phyloP scores from a whole-genome alignment of 495 filamentous ascomycete genomes.

The Talaromyces proteolyticus region DNA sequence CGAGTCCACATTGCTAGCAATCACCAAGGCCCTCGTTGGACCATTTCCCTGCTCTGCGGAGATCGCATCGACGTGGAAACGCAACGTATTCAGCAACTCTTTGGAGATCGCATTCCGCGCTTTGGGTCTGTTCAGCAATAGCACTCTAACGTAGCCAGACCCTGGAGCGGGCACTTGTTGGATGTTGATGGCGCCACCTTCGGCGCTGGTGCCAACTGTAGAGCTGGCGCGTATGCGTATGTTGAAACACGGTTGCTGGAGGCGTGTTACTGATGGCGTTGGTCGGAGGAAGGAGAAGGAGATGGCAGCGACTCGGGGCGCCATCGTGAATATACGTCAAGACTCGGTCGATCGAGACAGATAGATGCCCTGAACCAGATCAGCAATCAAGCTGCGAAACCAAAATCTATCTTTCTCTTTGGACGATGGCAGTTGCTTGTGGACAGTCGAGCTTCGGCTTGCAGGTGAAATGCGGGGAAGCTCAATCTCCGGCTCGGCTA shows the following conservation, averaged over 20 bases:
- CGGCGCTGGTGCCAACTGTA: constrained; percentile 19
- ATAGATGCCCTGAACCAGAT: too few species aligned
- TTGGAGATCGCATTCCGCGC: constrained; percentile 88
- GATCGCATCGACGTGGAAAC: constrained; percentile 62
- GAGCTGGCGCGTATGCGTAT: background rate
- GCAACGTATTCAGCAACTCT: constrained; percentile 63
- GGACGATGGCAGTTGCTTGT: too few species aligned
- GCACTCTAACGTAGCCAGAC: constrained; percentile 76
- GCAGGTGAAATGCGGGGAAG: constrained; percentile 1
- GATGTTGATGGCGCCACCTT: constrained; percentile 56
- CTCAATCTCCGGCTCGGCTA: constrained; percentile 1
- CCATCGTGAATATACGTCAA: constrained; percentile 22
- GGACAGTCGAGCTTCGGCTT: background rate
- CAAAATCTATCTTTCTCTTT: too few species aligned
- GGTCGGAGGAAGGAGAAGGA: constrained; percentile 15
- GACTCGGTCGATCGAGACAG: too few species aligned
- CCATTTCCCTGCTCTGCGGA: constrained; percentile 58
- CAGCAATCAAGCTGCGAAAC: too few species aligned
- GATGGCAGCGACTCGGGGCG: constrained; percentile 22
- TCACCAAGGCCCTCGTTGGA: constrained; percentile 67
- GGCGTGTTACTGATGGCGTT: constrained; percentile 1
- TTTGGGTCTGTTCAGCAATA: constrained; percentile 77
- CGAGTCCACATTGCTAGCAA: constrained; percentile 70
- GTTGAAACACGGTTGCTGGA: too few species aligned
- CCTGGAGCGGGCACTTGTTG: constrained; percentile 72